Percentiles rank a stretch among this genome's conserved stretches.
phyloP scores from a whole-genome alignment of 2,329 filamentous ascomycete species.

The Xylariaceae sp. region DNA sequence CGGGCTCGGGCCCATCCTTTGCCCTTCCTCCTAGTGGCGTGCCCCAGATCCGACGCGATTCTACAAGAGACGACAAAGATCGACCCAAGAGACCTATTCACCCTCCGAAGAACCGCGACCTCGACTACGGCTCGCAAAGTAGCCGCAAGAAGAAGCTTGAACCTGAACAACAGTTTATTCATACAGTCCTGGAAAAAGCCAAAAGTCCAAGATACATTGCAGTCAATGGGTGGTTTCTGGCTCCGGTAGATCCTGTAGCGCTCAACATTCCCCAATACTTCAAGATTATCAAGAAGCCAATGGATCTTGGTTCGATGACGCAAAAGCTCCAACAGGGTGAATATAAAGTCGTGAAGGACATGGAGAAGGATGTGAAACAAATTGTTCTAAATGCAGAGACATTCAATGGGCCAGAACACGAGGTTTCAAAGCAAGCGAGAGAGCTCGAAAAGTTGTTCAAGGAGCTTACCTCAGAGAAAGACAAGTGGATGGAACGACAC shows the following conservation, averaged over 20 bases:
- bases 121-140: constrained; percentile 72
- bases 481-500: constrained; percentile 74
- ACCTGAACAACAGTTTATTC: constrained; percentile 85
- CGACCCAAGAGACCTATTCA: constrained; percentile 93
- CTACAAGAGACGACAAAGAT: constrained; percentile 67
- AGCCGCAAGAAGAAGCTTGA: constrained; percentile 90
- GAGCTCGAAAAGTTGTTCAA: constrained; percentile 73
- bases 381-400: constrained; percentile 88
- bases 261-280: constrained; percentile 92
- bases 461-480: constrained; percentile 70
- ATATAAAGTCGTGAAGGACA: constrained; percentile 78
- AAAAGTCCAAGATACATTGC: constrained; percentile 66
- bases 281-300: constrained; percentile 91
- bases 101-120: constrained; percentile 81
- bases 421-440: constrained; percentile 68
- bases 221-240: constrained; percentile 70
- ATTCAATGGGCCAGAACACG: constrained; percentile 76
- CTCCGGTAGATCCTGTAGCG: constrained; percentile 88
- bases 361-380: constrained; percentile 75
- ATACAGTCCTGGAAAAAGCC: constrained; percentile 74
- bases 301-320: constrained; percentile 84
- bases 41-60: constrained; percentile 81
- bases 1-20: constrained; percentile 56
- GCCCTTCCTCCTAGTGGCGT: constrained; percentile 73
- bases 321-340: constrained; percentile 72